Conservation (phyloP, 108 stramenopile genomes). For the Aurantiochytrium sp. region DNA sequence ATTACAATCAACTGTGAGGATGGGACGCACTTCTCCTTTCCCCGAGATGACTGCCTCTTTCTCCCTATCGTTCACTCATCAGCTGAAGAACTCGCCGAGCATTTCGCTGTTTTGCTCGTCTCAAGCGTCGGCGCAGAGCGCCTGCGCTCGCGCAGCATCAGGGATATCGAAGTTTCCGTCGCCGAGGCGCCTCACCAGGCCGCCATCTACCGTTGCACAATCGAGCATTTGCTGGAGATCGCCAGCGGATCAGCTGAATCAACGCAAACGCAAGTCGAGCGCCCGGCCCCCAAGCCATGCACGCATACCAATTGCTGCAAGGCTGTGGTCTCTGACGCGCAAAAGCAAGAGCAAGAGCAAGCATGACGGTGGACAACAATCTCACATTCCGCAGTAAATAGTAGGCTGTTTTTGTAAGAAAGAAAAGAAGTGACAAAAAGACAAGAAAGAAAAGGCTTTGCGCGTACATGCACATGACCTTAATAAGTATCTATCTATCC, state of each 20-base stretch:
- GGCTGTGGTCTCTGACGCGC: no score
- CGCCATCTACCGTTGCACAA: constrained; percentile 30
- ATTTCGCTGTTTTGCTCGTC: constrained; percentile 63
- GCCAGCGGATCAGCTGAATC: not conserved
- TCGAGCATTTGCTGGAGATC: not conserved
- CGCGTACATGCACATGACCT: no score
- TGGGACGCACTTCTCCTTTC: constrained; percentile 69
- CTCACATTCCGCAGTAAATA: no score
- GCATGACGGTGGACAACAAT: no score
- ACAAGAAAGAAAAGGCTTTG: no score
- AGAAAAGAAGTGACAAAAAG: no score
- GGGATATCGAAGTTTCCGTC: constrained; percentile 71
- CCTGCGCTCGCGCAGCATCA: constrained; percentile 65
- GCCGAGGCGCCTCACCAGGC: constrained; percentile 80
- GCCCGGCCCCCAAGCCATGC: not conserved
- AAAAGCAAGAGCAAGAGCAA: no score
- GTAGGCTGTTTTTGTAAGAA: no score
- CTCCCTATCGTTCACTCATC: constrained; percentile 88
- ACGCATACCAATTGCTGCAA: not conserved
- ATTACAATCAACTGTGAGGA: constrained; percentile 70
- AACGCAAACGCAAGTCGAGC: not conserved
- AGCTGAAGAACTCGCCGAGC: constrained; percentile 82
- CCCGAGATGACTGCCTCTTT: constrained; percentile 69
- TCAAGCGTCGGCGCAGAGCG: constrained; percentile 53
- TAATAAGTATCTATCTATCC: no score